Evolutionary conservation across 2,329 filamentous ascomycete species (phyloP), one percentile per base, ranked within the genome.

Genomic region (Fusarium chlamydosporum): DNA sequence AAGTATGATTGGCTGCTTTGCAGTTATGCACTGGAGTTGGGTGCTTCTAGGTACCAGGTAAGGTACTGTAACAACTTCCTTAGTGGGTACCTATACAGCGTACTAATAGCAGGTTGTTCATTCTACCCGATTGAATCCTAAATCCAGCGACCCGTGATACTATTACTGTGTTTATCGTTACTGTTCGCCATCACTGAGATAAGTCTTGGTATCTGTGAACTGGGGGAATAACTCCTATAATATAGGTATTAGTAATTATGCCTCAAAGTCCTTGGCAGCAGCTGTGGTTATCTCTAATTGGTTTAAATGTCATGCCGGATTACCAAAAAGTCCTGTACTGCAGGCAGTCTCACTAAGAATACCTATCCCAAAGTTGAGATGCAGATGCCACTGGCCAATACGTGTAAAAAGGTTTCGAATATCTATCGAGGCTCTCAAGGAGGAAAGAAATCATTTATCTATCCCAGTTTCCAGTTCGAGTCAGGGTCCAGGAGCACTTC

Each of bases 1-100:
- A n/a, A 12, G 27, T 54, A n/a, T 69, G 57, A 69, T 69, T 69
- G 67, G 67, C 5, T 43, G 23, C 20, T 4, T 16, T 18, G 7
- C 26, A 15, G 5, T 7, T 12, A 11, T 27, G 7, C 26, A 37
- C n/a, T 18, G 23, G 26, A 35, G 33, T n/a, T n/a, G n/a, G n/a
- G n/a, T 18, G 9, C 16, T n/a, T n/a, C 23, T 43, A 23, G 23
- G 23, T 23, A 23, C 23, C 5, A 23, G 27, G 7, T n/a, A 35
- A 35, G 15, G 16, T n/a, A n/a, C 8, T 37, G 15, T 8, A 9
- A 8, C 15, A 37, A n/a, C 8, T 29, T n/a, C n/a, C n/a, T n/a
- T n/a, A n/a, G n/a, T n/a, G n/a, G n/a, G n/a, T n/a, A 23, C 23
- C 23, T 23, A 23, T 23, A 23, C 23, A 8, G 10, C 10, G 29